phyloP scores from a whole-genome alignment of 176 grass and related monocot species.

The Raddia guianensis region DNA sequence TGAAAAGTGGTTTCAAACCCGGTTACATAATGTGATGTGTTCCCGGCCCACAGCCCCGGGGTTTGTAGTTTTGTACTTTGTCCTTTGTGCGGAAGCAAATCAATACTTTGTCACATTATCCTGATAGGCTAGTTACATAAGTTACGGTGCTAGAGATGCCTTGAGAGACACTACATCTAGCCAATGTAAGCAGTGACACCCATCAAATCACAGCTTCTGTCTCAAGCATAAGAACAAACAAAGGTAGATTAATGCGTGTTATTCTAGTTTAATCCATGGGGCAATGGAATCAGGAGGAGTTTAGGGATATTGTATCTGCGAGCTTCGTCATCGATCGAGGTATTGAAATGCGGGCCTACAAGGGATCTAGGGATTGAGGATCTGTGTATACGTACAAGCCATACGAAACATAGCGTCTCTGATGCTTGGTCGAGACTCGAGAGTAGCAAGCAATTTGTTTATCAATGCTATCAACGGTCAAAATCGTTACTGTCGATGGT shows the following conservation, averaged over 20 bases:
- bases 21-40: neutral
- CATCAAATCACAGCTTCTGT: slow-evolving; percentile 32
- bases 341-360: slow-evolving; percentile 26
- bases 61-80: slow-evolving; percentile 40
- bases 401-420: slow-evolving; percentile 1
- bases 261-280: slow-evolving; percentile 49
- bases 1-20: too few species aligned
- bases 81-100: slow-evolving; percentile 39
- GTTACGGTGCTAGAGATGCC: slow-evolving; percentile 42
- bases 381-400: neutral
- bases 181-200: slow-evolving; percentile 25
- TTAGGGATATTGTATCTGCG: slow-evolving; percentile 35
- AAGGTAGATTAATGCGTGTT: slow-evolving; percentile 29
- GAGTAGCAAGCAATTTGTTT: slow-evolving; percentile 19
- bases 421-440: slow-evolving; percentile 23
- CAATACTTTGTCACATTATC: neutral
- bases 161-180: slow-evolving; percentile 56
- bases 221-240: slow-evolving; percentile 47
- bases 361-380: slow-evolving; percentile 43
- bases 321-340: slow-evolving; percentile 7
- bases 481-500: slow-evolving; percentile 50
- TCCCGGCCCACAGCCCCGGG: neutral
- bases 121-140: slow-evolving; percentile 41
- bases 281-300: slow-evolving; percentile 57
- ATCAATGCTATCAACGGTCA: slow-evolving; percentile 48